Evolutionary conservation across 2,329 filamentous ascomycete genomes (phyloP).

Genomic region (Xylaria sp.): DNA sequence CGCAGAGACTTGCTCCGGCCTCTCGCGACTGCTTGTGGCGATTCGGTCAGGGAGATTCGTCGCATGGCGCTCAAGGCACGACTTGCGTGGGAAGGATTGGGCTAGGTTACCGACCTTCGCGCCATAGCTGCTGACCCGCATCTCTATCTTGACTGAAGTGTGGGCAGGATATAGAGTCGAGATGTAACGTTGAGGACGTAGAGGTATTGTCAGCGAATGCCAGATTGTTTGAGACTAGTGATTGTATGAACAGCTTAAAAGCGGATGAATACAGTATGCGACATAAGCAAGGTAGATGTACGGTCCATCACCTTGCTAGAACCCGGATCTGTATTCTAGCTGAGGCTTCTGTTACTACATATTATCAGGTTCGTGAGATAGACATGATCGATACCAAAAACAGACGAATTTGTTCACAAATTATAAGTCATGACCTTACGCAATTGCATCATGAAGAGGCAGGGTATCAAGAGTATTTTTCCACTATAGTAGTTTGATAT

Average conservation of each 20-base stretch:
- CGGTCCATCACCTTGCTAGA: not conserved
- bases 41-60: conserved; percentile 64
- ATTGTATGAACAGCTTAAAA: not conserved
- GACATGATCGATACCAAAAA: conserved; percentile 8
- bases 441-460: conserved; percentile 20
- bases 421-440: conserved; percentile 6
- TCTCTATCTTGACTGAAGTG: conserved; percentile 1
- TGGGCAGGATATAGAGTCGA: not conserved
- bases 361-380: not conserved
- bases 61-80: conserved; percentile 61
- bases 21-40: conserved; percentile 63
- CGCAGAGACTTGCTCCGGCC: conserved; percentile 59
- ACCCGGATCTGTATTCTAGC: not conserved
- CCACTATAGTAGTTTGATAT: not conserved
- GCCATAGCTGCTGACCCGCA: not conserved
- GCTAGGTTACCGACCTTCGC: conserved; percentile 2
- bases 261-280: not conserved
- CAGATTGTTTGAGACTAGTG: not conserved
- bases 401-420: not conserved
- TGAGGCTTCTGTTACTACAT: not conserved
- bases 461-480: conserved; percentile 34
- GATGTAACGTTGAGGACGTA: not conserved
- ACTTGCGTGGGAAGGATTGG: conserved; percentile 57
- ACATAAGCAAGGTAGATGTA: not conserved
- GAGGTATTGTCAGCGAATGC: not conserved